A percentile compares a stretch with the other conserved stretches of the same genome.
Conservation (phyloP, 169 alveolate species). For the Fabrea salina region DNA sequence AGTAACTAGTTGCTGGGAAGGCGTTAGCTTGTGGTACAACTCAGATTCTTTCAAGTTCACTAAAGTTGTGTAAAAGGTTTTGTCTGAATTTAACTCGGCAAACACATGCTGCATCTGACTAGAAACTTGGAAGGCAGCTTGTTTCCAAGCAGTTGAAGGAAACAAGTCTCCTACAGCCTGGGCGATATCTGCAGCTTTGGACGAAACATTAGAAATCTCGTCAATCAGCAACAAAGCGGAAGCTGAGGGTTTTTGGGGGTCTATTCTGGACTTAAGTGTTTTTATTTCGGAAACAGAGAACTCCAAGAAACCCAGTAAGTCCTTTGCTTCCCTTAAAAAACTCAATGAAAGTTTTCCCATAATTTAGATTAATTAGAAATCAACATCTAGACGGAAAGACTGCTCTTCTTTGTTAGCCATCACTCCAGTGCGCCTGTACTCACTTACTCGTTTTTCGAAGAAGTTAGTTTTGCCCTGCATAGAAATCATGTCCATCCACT, state of each 20-base stretch:
- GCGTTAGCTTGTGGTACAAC: not conserved
- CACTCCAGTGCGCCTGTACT: conserved; percentile 97
- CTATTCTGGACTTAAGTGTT: too few species aligned
- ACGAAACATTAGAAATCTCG: conserved; percentile 7
- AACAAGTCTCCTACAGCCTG: conserved; percentile 19
- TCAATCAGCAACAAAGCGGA: too few species aligned
- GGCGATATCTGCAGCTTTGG: not conserved
- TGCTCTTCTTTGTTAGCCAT: conserved; percentile 81
- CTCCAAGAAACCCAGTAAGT: too few species aligned
- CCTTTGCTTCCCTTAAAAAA: too few species aligned
- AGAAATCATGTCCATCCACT: conserved; percentile 99
- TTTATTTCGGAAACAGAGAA: too few species aligned
- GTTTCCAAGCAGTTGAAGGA: not conserved
- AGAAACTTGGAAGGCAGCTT: not conserved
- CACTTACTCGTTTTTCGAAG: conserved; percentile 98
- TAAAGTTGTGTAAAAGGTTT: not conserved
- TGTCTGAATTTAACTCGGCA: not conserved
- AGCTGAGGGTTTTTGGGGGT: too few species aligned
- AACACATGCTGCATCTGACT: not conserved
- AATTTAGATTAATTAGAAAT: conserved; percentile 60
- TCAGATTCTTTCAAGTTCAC: not conserved
- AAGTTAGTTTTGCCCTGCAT: conserved; percentile 98
- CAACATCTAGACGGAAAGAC: conserved; percentile 64
- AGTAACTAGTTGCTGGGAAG: not conserved
- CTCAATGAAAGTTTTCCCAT: too few species aligned